Percentiles rank a stretch among this genome's conserved stretches.
phyloP scores from a whole-genome alignment of 2,329 filamentous ascomycete species.

The Stachybotrys elegans region DNA sequence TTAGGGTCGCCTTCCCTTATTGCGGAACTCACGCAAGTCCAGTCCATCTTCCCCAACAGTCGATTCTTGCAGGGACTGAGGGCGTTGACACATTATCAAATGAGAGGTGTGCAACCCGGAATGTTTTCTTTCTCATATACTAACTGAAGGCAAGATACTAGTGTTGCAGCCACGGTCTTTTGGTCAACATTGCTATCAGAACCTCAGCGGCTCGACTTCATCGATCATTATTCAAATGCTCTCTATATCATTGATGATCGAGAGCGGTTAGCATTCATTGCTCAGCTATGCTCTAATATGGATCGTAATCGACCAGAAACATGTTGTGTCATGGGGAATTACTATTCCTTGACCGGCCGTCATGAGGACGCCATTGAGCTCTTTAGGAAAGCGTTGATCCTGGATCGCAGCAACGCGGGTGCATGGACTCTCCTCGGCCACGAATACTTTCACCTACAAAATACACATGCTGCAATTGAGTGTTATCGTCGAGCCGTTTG shows the following conservation, averaged over 20 bases:
- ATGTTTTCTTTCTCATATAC: background rate
- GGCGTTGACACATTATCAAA: slow-evolving; percentile 1
- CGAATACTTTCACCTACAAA: background rate
- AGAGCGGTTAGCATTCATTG: background rate
- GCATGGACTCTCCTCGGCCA: background rate
- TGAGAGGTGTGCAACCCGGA: slow-evolving; percentile 1
- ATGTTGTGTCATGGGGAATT: slow-evolving; percentile 2
- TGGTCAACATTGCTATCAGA: background rate
- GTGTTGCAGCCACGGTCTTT: background rate
- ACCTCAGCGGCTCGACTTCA: background rate
- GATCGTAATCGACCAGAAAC: slow-evolving; percentile 2
- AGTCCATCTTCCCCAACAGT: slow-evolving; percentile 2
- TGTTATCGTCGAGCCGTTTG: background rate
- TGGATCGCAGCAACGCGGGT: background rate
- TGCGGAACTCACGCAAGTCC: slow-evolving; percentile 1
- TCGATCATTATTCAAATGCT: background rate
- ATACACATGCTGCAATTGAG: slow-evolving; percentile 4
- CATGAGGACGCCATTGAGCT: background rate
- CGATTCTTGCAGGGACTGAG: background rate
- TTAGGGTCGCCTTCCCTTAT: background rate
- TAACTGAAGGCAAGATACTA: background rate
- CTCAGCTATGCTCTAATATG: background rate
- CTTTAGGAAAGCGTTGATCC: background rate
- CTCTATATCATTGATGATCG: background rate
- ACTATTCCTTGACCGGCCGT: background rate